A percentile compares a stretch with the other conserved stretches of the same genome.
phyloP scores from a whole-genome alignment of 1,284 basidiomycete genomes.

The Earliella scabrosa region DNA sequence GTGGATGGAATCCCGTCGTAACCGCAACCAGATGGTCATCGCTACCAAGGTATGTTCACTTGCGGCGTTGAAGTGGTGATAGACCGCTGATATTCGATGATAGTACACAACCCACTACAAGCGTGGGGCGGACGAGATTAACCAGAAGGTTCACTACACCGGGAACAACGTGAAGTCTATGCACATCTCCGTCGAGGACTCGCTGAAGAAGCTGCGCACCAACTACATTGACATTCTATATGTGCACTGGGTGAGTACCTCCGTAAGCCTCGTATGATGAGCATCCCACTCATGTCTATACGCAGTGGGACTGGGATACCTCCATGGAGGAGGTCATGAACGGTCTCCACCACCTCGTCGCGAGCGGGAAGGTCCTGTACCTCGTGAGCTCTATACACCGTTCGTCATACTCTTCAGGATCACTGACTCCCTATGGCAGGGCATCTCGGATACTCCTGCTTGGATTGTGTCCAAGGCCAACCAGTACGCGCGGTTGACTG shows the following conservation, averaged over 20 bases:
- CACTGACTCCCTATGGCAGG: constrained; percentile 21
- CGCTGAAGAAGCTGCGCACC: constrained; percentile 50
- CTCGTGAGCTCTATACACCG: constrained; percentile 28
- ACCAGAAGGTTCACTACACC: constrained; percentile 34
- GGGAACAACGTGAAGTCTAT: constrained; percentile 44
- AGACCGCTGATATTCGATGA: background rate
- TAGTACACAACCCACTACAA: constrained; percentile 42
- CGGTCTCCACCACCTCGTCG: constrained; percentile 46
- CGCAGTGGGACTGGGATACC: constrained; percentile 45
- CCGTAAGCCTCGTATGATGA: background rate
- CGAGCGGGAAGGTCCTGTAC: constrained; percentile 48
- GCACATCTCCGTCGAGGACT: constrained; percentile 38
- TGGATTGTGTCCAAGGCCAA: constrained; percentile 35
- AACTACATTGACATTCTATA: constrained; percentile 49
- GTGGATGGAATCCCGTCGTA: constrained; percentile 45
- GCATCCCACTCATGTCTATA: background rate
- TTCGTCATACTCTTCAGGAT: no score
- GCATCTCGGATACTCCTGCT: constrained; percentile 34
- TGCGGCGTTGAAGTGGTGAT: no score
- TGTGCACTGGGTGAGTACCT: constrained; percentile 18
- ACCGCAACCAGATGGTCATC: constrained; percentile 47
- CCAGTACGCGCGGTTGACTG: constrained; percentile 38
- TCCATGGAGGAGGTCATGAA: constrained; percentile 53
- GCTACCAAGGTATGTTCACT: constrained; percentile 40
- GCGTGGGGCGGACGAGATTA: constrained; percentile 15